Evolutionary conservation across 1,284 basidiomycete genomes (phyloP).

Genomic region (Butyriboletus appendiculatus): DNA sequence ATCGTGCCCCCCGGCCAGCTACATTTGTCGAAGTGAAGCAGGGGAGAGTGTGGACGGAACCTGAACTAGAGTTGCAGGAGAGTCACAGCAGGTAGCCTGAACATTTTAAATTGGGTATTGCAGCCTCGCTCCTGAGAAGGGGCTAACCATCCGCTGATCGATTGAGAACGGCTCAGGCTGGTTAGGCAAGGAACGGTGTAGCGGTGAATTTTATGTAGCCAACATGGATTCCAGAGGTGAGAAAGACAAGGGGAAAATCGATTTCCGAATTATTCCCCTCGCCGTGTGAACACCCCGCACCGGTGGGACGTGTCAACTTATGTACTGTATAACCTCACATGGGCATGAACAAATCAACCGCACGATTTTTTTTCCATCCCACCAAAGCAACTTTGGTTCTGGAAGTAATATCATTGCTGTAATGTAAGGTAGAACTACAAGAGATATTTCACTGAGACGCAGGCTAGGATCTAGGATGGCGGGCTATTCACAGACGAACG

Average conservation of each 20-base stretch:
- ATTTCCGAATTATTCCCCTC: not conserved
- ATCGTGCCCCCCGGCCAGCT: not conserved
- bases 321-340: not conserved
- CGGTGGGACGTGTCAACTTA: not conserved
- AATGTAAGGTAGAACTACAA: slow-evolving; percentile 6
- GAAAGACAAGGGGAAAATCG: no score
- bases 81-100: no score
- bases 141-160: not conserved
- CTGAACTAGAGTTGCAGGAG: not conserved
- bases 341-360: not conserved
- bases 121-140: no score
- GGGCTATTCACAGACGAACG: not conserved
- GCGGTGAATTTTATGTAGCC: not conserved
- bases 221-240: not conserved
- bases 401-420: not conserved
- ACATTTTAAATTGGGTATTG: not conserved
- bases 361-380: not conserved
- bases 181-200: not conserved
- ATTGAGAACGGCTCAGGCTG: no score
- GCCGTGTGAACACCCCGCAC: not conserved
- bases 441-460: not conserved
- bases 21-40: not conserved
- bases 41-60: not conserved
- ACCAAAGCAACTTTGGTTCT: not conserved
- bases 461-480: not conserved